These are phyloP conservation scores for Leccinum incarnatum DNA, from an alignment of 768 basidiomycete genomes.

Conservation along the genomic window DNA sequence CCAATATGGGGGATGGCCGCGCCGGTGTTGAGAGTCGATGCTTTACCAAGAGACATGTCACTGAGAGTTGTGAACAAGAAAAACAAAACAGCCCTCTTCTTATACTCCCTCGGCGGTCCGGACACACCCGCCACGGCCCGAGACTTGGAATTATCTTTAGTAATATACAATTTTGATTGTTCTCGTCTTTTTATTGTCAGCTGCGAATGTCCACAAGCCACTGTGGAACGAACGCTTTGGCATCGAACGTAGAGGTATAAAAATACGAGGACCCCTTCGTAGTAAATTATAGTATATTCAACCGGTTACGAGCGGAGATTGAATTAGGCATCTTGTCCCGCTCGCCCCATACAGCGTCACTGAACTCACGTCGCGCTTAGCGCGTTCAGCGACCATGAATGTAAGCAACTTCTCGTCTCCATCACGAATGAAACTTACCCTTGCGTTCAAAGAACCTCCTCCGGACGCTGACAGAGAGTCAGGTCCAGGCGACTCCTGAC, in stretches of 20 bases:
- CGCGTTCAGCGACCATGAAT: conserved; percentile 29
- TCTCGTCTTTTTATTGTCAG: too few relatives aligned
- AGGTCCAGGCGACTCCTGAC: conserved; percentile 63
- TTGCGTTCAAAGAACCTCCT: conserved; percentile 69
- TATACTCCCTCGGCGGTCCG: conserved; percentile 9
- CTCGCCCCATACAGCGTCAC: conserved; percentile 33
- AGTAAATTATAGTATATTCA: neutral
- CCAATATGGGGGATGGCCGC: conserved; percentile 71
- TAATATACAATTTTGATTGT: too few relatives aligned
- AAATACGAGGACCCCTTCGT: neutral
- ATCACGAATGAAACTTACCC: neutral
- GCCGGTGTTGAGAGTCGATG: conserved; percentile 44
- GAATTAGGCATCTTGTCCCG: conserved; percentile 30
- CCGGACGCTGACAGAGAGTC: conserved; percentile 78
- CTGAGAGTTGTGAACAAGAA: too few relatives aligned
- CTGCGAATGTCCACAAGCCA: too few relatives aligned
- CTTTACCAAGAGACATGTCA: conserved; percentile 37
- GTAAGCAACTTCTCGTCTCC: conserved; percentile 3
- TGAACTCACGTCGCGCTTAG: conserved; percentile 24
- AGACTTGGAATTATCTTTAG: too few relatives aligned
- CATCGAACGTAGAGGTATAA: neutral
- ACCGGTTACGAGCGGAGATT: conserved; percentile 27
- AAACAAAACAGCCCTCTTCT: neutral
- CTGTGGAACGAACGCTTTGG: neutral
- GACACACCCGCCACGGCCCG: conserved; percentile 6